These are phyloP conservation scores for Niveomyces coronatus DNA, from an alignment of 2,329 filamentous ascomycete genomes.

Conservation along the genomic window DNA sequence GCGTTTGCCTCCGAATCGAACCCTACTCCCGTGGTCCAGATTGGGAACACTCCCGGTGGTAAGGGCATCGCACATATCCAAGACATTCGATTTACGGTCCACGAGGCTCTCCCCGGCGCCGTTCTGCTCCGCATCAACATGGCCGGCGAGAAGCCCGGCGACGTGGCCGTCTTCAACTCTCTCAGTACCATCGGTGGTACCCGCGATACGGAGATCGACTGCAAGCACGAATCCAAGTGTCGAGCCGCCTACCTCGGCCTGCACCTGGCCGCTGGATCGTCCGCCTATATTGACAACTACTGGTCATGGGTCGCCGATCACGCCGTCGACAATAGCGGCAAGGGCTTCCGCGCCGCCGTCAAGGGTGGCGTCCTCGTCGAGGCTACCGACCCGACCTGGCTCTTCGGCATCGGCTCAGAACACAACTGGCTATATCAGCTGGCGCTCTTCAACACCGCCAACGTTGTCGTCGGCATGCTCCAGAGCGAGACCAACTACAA, in stretches of 20 bases:
- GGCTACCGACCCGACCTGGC: constrained; percentile 39
- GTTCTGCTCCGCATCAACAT: constrained; percentile 40
- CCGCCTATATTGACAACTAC: constrained; percentile 42
- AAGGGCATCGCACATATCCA: constrained; percentile 38
- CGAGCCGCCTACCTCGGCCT: constrained; percentile 38
- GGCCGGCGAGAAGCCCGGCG: constrained; percentile 31
- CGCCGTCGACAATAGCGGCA: constrained; percentile 34
- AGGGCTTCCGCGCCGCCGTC: constrained; percentile 33
- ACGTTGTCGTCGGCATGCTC: constrained; percentile 39
- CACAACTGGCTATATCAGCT: constrained; percentile 51
- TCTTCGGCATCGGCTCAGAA: constrained; percentile 37
- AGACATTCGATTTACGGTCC: constrained; percentile 42
- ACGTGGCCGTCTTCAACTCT: constrained; percentile 41
- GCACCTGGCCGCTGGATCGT: constrained; percentile 34
- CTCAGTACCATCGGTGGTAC: constrained; percentile 37
- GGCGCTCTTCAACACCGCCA: constrained; percentile 37
- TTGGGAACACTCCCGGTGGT: constrained; percentile 26
- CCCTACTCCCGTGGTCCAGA: constrained; percentile 8
- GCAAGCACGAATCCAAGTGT: constrained; percentile 26
- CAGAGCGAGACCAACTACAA: constrained; percentile 43
- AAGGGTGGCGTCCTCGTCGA: constrained; percentile 40
- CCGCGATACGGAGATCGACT: constrained; percentile 25
- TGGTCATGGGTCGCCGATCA: constrained; percentile 42
- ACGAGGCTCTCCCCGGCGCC: constrained; percentile 30
- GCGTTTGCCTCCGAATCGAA: constrained; percentile 6